phyloP scores from a whole-genome alignment of 495 filamentous ascomycete species.

The Elasticomyces elasticus region DNA sequence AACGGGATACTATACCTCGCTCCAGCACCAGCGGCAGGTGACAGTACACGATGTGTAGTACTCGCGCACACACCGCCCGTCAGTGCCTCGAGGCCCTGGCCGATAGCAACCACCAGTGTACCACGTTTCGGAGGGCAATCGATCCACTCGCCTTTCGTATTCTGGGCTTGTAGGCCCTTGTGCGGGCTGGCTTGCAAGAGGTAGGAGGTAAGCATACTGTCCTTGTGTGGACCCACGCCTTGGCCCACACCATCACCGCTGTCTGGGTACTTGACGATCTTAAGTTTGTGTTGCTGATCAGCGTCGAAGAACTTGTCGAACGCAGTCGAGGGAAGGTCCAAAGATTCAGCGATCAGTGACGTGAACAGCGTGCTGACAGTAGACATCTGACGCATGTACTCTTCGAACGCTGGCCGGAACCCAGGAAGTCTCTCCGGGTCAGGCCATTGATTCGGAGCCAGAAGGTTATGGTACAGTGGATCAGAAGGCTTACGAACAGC shows the following conservation, averaged over 20 bases:
- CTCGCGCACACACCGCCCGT: constrained; percentile 78
- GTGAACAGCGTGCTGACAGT: constrained; percentile 64
- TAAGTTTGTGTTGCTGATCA: constrained; percentile 79
- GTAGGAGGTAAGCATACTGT: constrained; percentile 78
- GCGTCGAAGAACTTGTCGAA: constrained; percentile 77
- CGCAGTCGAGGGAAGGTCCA: constrained; percentile 60
- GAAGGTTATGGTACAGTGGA: constrained; percentile 69
- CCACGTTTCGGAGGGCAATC: constrained; percentile 52
- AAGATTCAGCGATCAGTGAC: constrained; percentile 76
- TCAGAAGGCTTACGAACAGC: constrained; percentile 50
- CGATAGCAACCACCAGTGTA: constrained; percentile 78
- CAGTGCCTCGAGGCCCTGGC: constrained; percentile 82
- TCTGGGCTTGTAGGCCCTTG: constrained; percentile 78
- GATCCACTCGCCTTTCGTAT: constrained; percentile 73
- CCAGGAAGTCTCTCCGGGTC: constrained; percentile 52
- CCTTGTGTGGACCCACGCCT: constrained; percentile 90
- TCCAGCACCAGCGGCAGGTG: constrained; percentile 51
- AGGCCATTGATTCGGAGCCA: constrained; percentile 89
- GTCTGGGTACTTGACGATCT: constrained; percentile 83
- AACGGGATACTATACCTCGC: constrained; percentile 79
- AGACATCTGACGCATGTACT: constrained; percentile 68
- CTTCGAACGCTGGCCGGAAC: constrained; percentile 59
- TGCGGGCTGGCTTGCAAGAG: constrained; percentile 79
- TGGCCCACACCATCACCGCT: constrained; percentile 32
- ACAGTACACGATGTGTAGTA: constrained; percentile 72